These are phyloP conservation scores for Malus hybrid DNA, from an alignment of 331 rosid species.

Conservation along the genomic window DNA sequence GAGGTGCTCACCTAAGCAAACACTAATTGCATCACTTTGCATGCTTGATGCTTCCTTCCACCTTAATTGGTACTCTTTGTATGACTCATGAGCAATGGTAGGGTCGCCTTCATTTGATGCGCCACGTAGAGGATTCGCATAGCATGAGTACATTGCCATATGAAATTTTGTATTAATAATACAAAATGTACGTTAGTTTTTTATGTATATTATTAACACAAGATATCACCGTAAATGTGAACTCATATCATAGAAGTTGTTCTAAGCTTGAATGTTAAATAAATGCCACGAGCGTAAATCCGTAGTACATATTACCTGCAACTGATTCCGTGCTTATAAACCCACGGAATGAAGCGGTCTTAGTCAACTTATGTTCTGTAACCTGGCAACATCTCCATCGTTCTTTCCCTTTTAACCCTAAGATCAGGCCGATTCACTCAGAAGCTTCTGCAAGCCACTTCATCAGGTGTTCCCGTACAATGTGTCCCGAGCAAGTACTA, in stretches of 20 bases:
- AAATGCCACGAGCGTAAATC: neutral
- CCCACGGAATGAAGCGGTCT: neutral
- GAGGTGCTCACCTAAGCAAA: slow-evolving; percentile 6
- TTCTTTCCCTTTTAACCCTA: neutral
- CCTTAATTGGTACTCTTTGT: neutral
- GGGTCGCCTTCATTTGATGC: neutral
- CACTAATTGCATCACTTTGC: neutral
- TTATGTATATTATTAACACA: too few relatives aligned
- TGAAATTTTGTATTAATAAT: too few relatives aligned
- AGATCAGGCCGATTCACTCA: neutral
- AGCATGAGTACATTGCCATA: neutral
- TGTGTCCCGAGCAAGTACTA: neutral
- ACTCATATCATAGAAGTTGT: neutral
- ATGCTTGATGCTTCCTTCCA: neutral
- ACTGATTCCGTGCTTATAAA: neutral
- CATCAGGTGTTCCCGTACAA: neutral
- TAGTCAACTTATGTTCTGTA: neutral
- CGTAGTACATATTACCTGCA: neutral
- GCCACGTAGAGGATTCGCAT: neutral
- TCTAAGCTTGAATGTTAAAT: neutral
- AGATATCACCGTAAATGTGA: neutral
- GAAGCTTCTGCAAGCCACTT: neutral
- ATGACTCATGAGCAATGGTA: neutral
- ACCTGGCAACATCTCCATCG: neutral
- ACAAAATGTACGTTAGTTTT: too few relatives aligned